Evolutionary conservation across 2,329 filamentous ascomycete species (phyloP), one percentile per base, ranked within the genome.

Genomic region (Dothistroma pini): DNA sequence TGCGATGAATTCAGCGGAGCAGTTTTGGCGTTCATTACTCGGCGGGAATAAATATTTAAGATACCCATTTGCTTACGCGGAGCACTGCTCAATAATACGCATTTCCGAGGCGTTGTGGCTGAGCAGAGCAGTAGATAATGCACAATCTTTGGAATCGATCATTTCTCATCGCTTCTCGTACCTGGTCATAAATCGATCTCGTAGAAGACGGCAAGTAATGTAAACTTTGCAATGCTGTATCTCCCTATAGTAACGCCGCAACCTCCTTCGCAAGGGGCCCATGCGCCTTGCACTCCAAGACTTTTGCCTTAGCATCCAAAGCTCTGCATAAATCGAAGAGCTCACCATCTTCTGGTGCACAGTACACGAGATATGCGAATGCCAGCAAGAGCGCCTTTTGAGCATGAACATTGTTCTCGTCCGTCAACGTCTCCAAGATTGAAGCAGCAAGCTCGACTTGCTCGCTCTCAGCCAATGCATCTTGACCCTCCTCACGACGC

Each of bases 361-460:
- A 85, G 71, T 93, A 96, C 0, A 88, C 81, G 29, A 97, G 73
- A 66, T 91, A 84, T 0, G 92, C 93, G 19, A 96, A 74, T 1
- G 89, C 89, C 16, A 92, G 80, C 35, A 96, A 69, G 74, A 93
- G 85, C 0, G 91, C 91, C 70, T 89, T 89, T 14, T 93, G 75
- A 0, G 89, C 89, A 69, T 96, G 92, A 29, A 62, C 62, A 38
- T 66, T 72, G 52, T 75, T 75, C 62, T 85, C 83, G 6, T 75
- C 75, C 19, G 73, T 74, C 0, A 93, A 84, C 1, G 89, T 89
- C 75, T 97, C 92, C 0, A 96, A 77, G 8, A 95, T 77, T 0
- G 90, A 89, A 0, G 93, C 93, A 0, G 89, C 86, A 5, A 97
- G 79, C 74, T 96, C 92, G 1, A 96, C 84, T 71, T 95, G 89